Conservation (phyloP, 78 protist species). For the Chrysochromulina parva region DNA sequence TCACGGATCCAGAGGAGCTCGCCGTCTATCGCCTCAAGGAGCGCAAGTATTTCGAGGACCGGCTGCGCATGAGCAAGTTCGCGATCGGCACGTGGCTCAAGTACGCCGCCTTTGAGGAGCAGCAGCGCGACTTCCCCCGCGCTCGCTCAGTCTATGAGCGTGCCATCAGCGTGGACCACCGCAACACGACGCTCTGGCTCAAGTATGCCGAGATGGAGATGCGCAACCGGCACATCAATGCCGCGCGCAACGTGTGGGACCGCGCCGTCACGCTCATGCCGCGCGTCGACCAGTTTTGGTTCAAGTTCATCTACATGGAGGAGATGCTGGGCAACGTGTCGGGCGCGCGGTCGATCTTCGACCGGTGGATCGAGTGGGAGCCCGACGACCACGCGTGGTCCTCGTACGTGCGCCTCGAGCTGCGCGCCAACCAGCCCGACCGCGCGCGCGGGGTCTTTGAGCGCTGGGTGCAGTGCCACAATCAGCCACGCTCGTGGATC, state of each 20-base stretch:
- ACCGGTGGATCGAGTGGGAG: slow-evolving; percentile 94
- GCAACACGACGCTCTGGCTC: slow-evolving; percentile 73
- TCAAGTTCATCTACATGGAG: slow-evolving; percentile 91
- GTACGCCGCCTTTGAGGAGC: slow-evolving; percentile 76
- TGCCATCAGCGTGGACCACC: slow-evolving; percentile 73
- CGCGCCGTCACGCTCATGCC: slow-evolving; percentile 95
- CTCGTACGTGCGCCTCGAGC: slow-evolving; percentile 73
- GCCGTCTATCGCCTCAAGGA: slow-evolving; percentile 75
- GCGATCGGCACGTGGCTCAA: slow-evolving; percentile 50
- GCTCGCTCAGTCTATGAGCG: slow-evolving; percentile 94
- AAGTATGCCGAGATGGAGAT: slow-evolving; percentile 98
- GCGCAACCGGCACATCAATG: slow-evolving; percentile 79
- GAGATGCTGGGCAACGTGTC: slow-evolving; percentile 93
- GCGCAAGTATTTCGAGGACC: slow-evolving; percentile 78
- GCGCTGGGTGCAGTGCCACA: neutral
- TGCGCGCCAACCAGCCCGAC: too few relatives aligned
- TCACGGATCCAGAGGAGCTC: slow-evolving; percentile 93
- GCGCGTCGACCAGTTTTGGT: slow-evolving; percentile 89
- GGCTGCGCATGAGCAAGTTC: slow-evolving; percentile 39
- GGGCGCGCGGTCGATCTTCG: slow-evolving; percentile 84
- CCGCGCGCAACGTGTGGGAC: slow-evolving; percentile 95
- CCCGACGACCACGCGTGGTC: slow-evolving; percentile 91
- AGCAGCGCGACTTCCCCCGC: slow-evolving; percentile 28
- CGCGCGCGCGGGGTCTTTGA: too few relatives aligned
- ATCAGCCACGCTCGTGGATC: slow-evolving; percentile 71